Percentiles rank a stretch among this genome's conserved stretches.
phyloP scores from a whole-genome alignment of 106 monocot species.

The Gastrodia elata region DNA sequence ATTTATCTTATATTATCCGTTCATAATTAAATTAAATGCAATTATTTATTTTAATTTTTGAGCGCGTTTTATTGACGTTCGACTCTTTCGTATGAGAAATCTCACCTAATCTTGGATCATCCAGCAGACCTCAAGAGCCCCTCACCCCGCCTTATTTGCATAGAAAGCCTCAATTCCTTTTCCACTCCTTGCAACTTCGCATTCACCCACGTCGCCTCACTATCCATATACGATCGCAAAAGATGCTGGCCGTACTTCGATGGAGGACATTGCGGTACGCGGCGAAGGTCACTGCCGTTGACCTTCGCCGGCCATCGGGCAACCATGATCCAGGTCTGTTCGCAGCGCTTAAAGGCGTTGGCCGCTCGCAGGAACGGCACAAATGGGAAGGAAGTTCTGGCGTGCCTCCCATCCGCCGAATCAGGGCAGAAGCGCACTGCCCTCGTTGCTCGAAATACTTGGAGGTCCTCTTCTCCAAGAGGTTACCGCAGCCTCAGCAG shows the following conservation, averaged over 20 bases:
- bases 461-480: slow-evolving; percentile 47
- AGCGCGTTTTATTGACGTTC: too few species aligned
- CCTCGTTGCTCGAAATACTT: slow-evolving; percentile 56
- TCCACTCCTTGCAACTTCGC: too few species aligned
- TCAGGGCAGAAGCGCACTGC: slow-evolving; percentile 49
- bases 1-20: too few species aligned
- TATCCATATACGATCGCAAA: not conserved
- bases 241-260: not conserved
- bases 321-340: not conserved
- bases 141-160: too few species aligned
- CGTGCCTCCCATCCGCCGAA: slow-evolving; percentile 24
- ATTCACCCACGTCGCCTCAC: too few species aligned
- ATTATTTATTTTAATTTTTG: too few species aligned
- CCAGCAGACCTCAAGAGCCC: too few species aligned
- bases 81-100: too few species aligned
- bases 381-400: slow-evolving; percentile 19
- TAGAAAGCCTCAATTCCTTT: too few species aligned
- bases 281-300: not conserved
- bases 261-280: not conserved
- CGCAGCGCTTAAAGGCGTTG: not conserved
- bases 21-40: too few species aligned
- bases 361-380: slow-evolving; percentile 17
- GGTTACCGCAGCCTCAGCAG: slow-evolving; percentile 7
- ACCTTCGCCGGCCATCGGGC: not conserved
- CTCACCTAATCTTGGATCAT: too few species aligned